These are phyloP conservation scores for Coemansia furcata DNA, from an alignment of 192 early-diverging fungal genomes.

Conservation along the genomic window DNA sequence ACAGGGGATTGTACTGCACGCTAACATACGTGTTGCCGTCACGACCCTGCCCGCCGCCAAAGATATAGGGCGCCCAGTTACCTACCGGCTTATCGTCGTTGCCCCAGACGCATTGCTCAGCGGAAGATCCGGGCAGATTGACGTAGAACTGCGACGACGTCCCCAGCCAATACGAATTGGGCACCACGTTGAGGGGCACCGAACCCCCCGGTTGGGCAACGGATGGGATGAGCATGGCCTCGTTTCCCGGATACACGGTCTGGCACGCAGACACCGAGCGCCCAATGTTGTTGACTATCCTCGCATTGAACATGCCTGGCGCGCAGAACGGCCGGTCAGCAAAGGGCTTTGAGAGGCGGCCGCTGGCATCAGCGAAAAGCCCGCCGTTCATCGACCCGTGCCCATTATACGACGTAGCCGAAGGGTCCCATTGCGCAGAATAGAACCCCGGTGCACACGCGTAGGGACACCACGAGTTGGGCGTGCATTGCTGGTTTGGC, in stretches of 20 bases:
- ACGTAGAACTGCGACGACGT: conserved; percentile 53
- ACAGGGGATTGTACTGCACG: conserved; percentile 51
- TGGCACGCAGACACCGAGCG: conserved; percentile 50
- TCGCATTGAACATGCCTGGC: conserved; percentile 34
- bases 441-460: conserved; percentile 47
- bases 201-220: conserved; percentile 27
- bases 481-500: conserved; percentile 40
- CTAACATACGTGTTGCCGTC: conserved; percentile 53
- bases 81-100: conserved; percentile 23
- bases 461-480: conserved; percentile 45
- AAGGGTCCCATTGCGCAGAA: conserved; percentile 47
- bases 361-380: conserved; percentile 22
- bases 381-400: conserved; percentile 51
- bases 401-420: conserved; percentile 30
- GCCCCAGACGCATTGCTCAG: conserved; percentile 47
- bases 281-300: conserved; percentile 31
- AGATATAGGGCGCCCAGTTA: conserved; percentile 52
- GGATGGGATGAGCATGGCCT: conserved; percentile 53
- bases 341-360: conserved; percentile 38
- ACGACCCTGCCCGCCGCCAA: conserved; percentile 41
- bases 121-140: conserved; percentile 37
- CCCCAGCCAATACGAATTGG: conserved; percentile 47
- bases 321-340: conserved; percentile 32
- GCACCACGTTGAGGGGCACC: conserved; percentile 36
- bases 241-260: conserved; percentile 51